phyloP scores from a whole-genome alignment of 805 yeast species.

The Kluyveromyces aestuarii region DNA sequence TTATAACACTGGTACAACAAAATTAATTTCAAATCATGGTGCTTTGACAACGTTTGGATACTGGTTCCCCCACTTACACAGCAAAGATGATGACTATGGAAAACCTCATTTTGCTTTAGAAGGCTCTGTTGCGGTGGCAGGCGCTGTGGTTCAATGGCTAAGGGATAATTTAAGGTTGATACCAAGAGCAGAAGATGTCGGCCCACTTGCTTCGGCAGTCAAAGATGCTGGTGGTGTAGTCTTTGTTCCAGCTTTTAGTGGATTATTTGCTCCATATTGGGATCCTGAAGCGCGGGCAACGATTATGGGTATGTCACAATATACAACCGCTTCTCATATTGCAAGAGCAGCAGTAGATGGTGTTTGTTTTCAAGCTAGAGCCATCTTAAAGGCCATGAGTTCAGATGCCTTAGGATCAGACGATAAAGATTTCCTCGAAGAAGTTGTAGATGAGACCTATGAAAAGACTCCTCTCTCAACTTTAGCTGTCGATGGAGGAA shows the following conservation, averaged over 20 bases:
- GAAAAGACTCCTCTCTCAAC: slow-evolving; percentile 43
- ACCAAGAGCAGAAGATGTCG: slow-evolving; percentile 75
- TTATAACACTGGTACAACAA: slow-evolving; percentile 73
- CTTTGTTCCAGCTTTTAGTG: slow-evolving; percentile 91
- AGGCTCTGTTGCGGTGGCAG: slow-evolving; percentile 95
- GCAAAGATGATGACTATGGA: slow-evolving; percentile 25
- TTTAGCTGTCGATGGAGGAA: slow-evolving; percentile 88
- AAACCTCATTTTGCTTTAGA: slow-evolving; percentile 83
- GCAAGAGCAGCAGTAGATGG: slow-evolving; percentile 95
- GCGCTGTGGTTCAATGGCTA: slow-evolving; percentile 89
- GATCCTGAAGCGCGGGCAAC: slow-evolving; percentile 87
- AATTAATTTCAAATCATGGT: slow-evolving; percentile 68
- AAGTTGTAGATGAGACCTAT: slow-evolving; percentile 29
- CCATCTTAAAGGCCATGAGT: slow-evolving; percentile 84
- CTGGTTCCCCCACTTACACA: slow-evolving; percentile 69
- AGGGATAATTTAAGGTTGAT: slow-evolving; percentile 82
- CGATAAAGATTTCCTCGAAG: slow-evolving; percentile 44
- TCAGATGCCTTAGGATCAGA: slow-evolving; percentile 62
- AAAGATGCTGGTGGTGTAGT: slow-evolving; percentile 82
- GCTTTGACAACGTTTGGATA: slow-evolving; percentile 83
- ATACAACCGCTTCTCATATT: slow-evolving; percentile 83
- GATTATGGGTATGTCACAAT: slow-evolving; percentile 86
- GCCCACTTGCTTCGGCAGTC: slow-evolving; percentile 80
- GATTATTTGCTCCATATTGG: slow-evolving; percentile 95
- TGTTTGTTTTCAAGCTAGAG: slow-evolving; percentile 87